phyloP scores from a whole-genome alignment of 2,329 filamentous ascomycete species.

The Daldinia eschscholtzii region DNA sequence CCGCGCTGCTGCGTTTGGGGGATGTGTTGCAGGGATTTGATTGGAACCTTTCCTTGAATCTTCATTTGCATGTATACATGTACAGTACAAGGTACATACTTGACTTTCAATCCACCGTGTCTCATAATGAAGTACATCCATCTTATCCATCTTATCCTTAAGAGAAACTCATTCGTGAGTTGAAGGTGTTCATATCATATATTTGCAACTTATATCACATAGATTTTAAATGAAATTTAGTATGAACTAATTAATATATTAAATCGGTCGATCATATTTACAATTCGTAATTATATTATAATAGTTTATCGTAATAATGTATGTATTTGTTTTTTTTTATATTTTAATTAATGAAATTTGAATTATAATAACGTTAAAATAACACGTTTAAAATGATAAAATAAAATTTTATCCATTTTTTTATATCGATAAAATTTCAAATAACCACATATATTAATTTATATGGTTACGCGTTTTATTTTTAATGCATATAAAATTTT shows the following conservation, averaged over 20 bases:
- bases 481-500: no score
- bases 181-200: background rate
- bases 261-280: background rate
- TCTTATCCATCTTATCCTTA: background rate
- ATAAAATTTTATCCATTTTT: no score
- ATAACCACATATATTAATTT: no score
- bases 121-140: background rate
- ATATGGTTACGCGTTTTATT: no score
- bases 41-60: background rate
- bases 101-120: background rate
- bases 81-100: conserved; percentile 11
- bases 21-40: conserved; percentile 43
- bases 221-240: background rate
- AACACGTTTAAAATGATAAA: no score
- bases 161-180: background rate
- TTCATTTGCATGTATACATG: conserved; percentile 1
- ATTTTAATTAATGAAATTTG: background rate
- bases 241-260: background rate
- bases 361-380: no score
- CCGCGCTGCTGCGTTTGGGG: conserved; percentile 40
- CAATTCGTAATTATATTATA: background rate
- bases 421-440: no score
- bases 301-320: background rate
- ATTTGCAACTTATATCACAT: background rate
- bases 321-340: background rate